These are phyloP conservation scores for Juglanconis oblonga DNA, from an alignment of 2,329 filamentous ascomycete genomes.

Conservation along the genomic window DNA sequence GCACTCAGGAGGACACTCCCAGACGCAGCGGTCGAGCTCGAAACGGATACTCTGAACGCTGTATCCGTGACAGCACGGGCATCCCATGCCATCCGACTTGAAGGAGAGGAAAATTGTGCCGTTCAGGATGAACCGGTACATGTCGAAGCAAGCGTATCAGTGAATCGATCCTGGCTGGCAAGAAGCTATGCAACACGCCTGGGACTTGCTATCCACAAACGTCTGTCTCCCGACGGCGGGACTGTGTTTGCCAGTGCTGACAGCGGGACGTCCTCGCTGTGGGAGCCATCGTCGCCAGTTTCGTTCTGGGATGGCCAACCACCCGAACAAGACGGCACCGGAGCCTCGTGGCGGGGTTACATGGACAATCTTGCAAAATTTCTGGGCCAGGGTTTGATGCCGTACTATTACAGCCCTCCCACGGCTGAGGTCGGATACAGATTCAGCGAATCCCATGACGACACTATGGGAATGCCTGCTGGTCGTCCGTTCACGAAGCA, in stretches of 20 bases:
- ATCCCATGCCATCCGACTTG: conserved; percentile 31
- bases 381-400: not conserved
- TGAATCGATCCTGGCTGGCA: conserved; percentile 18
- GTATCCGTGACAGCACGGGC: conserved; percentile 34
- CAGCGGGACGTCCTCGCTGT: conserved; percentile 34
- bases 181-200: conserved; percentile 24
- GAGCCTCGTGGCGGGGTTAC: conserved; percentile 17
- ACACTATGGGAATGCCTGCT: conserved; percentile 28
- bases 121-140: conserved; percentile 28
- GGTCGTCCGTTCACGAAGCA: conserved; percentile 30
- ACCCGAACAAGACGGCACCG: not conserved
- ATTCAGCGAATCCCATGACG: conserved; percentile 22
- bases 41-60: conserved; percentile 37
- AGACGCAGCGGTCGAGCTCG: conserved; percentile 32
- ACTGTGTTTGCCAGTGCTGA: conserved; percentile 38
- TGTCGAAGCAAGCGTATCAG: conserved; percentile 34
- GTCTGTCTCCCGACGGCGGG: conserved; percentile 28
- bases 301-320: not conserved
- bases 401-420: conserved; percentile 25
- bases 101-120: conserved; percentile 7
- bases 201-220: conserved; percentile 32
- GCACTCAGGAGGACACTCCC: conserved; percentile 15
- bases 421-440: conserved; percentile 42
- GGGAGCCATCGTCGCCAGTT: not conserved
- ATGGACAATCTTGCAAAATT: conserved; percentile 1